Conservation (phyloP, 2,329 filamentous ascomycete genomes). For the Fusarium siculi region DNA sequence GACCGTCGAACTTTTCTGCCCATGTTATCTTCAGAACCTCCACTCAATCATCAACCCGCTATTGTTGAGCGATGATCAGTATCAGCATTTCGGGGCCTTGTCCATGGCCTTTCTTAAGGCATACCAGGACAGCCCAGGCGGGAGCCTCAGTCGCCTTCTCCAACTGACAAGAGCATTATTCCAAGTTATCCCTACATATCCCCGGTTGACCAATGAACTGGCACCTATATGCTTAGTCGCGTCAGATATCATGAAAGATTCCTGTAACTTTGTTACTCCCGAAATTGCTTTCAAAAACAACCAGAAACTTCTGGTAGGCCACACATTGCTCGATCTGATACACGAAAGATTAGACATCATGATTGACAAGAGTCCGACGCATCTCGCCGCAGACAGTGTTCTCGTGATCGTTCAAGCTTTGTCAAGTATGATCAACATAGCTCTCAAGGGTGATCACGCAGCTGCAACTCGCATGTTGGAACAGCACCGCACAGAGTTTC, state of each 20-base stretch:
- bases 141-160: conserved; percentile 56
- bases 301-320: conserved; percentile 52
- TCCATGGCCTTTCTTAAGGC: conserved; percentile 51
- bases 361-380: conserved; percentile 67
- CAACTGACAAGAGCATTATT: conserved; percentile 56
- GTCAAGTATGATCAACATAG: conserved; percentile 56
- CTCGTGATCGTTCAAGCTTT: conserved; percentile 53
- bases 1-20: conserved; percentile 43
- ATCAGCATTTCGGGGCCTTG: conserved; percentile 20
- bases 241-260: conserved; percentile 48
- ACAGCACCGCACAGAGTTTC: conserved; percentile 44
- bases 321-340: conserved; percentile 56
- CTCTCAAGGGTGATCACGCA: conserved; percentile 52
- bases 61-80: conserved; percentile 15
- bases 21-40: conserved; percentile 59
- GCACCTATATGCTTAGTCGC: conserved; percentile 51
- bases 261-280: conserved; percentile 37
- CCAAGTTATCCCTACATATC: conserved; percentile 55
- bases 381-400: conserved; percentile 59
- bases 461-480: conserved; percentile 47
- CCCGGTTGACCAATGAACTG: conserved; percentile 59
- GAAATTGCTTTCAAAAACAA: conserved; percentile 40
- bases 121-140: conserved; percentile 56
- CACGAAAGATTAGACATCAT: conserved; percentile 56
- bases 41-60: conserved; percentile 41